phyloP scores from a whole-genome alignment of 345 rosid genomes.

The Rhodamnia argentea region DNA sequence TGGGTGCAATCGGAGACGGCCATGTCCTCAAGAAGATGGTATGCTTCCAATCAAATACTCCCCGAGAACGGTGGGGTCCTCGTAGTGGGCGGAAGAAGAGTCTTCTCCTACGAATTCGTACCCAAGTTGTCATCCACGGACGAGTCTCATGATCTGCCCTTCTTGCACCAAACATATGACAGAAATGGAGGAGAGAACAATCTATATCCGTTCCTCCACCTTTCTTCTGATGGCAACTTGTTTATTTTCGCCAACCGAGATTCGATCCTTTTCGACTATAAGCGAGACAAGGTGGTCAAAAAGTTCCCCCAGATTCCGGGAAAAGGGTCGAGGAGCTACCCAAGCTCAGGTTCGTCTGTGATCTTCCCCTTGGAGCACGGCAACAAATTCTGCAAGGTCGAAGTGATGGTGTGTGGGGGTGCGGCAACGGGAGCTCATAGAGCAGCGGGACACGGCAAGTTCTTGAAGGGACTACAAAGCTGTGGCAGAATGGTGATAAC shows the following conservation, averaged over 20 bases:
- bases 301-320: constrained; percentile 38
- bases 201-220: constrained; percentile 54
- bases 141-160: constrained; percentile 26
- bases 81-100: constrained; percentile 27
- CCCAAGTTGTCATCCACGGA: constrained; percentile 9
- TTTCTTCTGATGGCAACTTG: constrained; percentile 39
- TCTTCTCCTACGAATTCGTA: constrained; percentile 22
- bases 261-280: constrained; percentile 30
- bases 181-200: constrained; percentile 25
- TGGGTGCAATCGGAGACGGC: constrained; percentile 16
- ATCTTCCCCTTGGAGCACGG: constrained; percentile 25
- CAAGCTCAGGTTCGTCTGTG: constrained; percentile 42
- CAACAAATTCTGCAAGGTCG: constrained; percentile 16
- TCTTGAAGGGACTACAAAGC: constrained; percentile 9
- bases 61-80: constrained; percentile 25
- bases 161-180: constrained; percentile 21
- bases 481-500: constrained; percentile 35
- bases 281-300: constrained; percentile 16
- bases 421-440: constrained; percentile 28
- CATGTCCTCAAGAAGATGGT: constrained; percentile 18
- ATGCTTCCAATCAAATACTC: constrained; percentile 22
- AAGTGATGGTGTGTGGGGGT: constrained; percentile 46
- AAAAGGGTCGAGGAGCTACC: constrained; percentile 43
- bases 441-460: constrained; percentile 8
- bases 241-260: constrained; percentile 42